phyloP scores from a whole-genome alignment of 305 asterid species.

The Fraxinus baroniana region DNA sequence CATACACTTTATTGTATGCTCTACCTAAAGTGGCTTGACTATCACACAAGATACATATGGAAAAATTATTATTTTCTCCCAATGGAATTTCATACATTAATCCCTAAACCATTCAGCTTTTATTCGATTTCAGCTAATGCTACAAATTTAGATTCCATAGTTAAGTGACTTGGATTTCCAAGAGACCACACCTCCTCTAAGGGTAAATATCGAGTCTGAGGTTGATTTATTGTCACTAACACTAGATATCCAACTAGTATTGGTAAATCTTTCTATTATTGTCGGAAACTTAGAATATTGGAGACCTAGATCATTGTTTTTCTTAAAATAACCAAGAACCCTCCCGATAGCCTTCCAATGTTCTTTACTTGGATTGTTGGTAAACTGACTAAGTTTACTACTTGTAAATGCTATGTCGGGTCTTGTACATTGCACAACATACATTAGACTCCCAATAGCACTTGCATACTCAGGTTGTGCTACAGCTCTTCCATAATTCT shows the following conservation, averaged over 20 bases:
- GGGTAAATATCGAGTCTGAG: background rate
- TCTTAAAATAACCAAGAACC: background rate
- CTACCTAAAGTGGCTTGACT: background rate
- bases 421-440: background rate
- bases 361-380: background rate
- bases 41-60: too few species aligned
- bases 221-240: background rate
- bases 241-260: background rate
- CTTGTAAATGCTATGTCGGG: background rate
- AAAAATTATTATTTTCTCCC: too few species aligned
- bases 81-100: too few species aligned
- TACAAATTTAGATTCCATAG: background rate
- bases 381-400: background rate
- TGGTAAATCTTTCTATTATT: background rate
- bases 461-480: background rate
- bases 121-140: background rate
- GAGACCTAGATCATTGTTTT: too few species aligned
- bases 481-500: background rate
- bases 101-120: background rate
- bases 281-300: background rate
- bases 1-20: background rate
- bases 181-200: background rate
- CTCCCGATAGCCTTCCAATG: background rate
- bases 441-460: background rate
- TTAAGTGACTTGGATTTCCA: background rate